Evolutionary conservation across 1,284 basidiomycete species (phyloP), one percentile per base, ranked within the genome.

Genomic region (Leccinum angustisporum): DNA sequence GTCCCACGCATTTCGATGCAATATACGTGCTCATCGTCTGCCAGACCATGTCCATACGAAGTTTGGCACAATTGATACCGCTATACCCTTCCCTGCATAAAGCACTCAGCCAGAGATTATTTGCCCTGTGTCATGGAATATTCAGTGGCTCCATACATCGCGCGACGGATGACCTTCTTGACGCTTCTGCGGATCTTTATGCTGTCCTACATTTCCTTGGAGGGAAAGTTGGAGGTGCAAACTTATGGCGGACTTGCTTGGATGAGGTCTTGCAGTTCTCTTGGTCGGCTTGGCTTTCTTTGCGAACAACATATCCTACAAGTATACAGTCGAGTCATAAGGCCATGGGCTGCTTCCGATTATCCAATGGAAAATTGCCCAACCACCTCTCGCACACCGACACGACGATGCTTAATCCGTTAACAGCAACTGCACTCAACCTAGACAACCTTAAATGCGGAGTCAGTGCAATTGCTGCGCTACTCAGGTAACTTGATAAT

Each of bases 171-270:
- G 46, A 58, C 13, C 65, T 89, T n/a, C 66, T 86, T 1, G 66
- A 76, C 38, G 78, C 83, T 25, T 81, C 85, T 1, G 85, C 84
- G 11, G 70, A 75, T 25, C 77, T 93, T 30, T 88, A 88, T 63
- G 76, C 85, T 3, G 75, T 79, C 14, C 77, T 93, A 6, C 87
- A 87, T 72, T 75, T 83, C 34, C 87, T 88, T 1, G 90, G 90
- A 18, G 91, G 91, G 3, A 93, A 91, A 75, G 86, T 90, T 5
- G 88, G 87, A 18, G 85, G 86, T n/a, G 79, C 83, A 5, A 82
- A 76, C 56, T 68, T 87, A 11, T 93, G 91, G 91, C 81, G 86
- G 63, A 91, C 89, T 70, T 83, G 83, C 13, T 62, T 92, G 27
- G 88, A 92, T 54, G 87, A 88, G 51, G 84, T 86, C 0, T 63